Percentiles rank a stretch among this genome's conserved stretches.
Conservation (phyloP, 805 yeast genomes). For the Pichia deserticola region DNA sequence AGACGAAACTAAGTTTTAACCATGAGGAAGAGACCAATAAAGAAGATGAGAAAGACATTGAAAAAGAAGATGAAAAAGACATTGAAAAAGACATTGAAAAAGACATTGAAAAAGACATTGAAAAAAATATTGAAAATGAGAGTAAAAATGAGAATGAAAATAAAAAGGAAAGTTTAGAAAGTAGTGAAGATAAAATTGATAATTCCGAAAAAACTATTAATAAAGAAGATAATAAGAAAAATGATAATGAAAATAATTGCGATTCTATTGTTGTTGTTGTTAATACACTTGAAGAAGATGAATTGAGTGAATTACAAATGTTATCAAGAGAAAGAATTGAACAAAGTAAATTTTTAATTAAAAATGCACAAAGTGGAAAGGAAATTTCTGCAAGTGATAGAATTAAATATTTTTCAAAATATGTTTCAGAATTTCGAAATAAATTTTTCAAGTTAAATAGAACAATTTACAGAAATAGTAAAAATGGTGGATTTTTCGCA, state of each 20-base stretch:
- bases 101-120: too few species aligned
- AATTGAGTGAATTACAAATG: slow-evolving; percentile 10
- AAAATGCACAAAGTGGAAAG: slow-evolving; percentile 6
- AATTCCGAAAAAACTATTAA: too few species aligned
- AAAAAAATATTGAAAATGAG: too few species aligned
- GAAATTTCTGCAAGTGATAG: slow-evolving; percentile 15
- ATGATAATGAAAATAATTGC: background rate
- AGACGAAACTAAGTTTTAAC: background rate
- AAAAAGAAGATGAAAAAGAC: slow-evolving; percentile 6
- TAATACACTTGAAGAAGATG: slow-evolving; percentile 7
- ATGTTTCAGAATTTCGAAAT: slow-evolving; percentile 9
- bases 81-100: too few species aligned
- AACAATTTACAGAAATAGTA: slow-evolving; percentile 11
- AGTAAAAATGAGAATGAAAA: too few species aligned
- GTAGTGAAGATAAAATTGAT: too few species aligned
- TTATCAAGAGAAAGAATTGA: slow-evolving; percentile 18
- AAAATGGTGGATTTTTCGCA: slow-evolving; percentile 24
- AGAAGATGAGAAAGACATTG: background rate
- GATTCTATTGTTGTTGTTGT: slow-evolving; percentile 9
- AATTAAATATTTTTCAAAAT: slow-evolving; percentile 17
- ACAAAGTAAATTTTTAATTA: background rate
- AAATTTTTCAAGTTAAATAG: slow-evolving; percentile 16
- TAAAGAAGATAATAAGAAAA: too few species aligned
- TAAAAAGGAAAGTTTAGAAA: too few species aligned
- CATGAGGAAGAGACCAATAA: too few species aligned